Base-by-base conservation (phyloP, 805 yeast species). In the Nakazawaea sp. region DNA sequence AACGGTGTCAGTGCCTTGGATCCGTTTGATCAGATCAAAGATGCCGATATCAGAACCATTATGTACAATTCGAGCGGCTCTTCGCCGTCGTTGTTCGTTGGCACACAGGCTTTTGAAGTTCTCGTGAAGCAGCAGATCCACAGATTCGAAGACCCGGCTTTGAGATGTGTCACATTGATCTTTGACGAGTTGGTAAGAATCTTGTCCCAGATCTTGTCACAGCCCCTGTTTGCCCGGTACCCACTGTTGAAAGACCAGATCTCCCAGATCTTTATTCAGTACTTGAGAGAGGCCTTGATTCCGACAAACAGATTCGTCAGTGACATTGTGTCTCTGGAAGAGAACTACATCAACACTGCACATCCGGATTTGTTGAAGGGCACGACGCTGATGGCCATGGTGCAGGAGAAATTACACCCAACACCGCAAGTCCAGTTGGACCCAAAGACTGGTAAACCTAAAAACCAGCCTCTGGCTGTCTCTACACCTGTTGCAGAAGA, bases 21-120 rank as follows among this genome's bases (percentile, higher is more conserved):
- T 59, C 98, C 98, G 35, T 92, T 87, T 58, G 97, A 90, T 56
- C 95, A 88, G 60, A 88, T 90, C 51, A 86, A 87, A 62, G 97
- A 90, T 56, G 81, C 86, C 21, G 98, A 90, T 58, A 90, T 90
- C 53, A 78, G 98, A 63, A 90, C 97, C 15, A 92, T 92, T 46
- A 82, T 90, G 81, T 90, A 92, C 67, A 90, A 90, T 61, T 84
- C 97, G 30, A 83, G 96, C 7, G 98, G 98, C 52, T 82, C 96
- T 24, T 79, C 97, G 2, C 97, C 98, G 11, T 85, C 96, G 4
- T 68, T 90, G 51, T 90, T 90, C 64, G 97, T 90, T 43, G 97
- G 97, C 18, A 90, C 97, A 8, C 92, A 87, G 51, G 97, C 97
- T 1, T 90, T 90, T 59, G 98, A 92, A 59, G 95, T 89, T 15